These are phyloP conservation scores for Lophium mytilinum DNA, from an alignment of 495 filamentous ascomycete genomes.

Conservation along the genomic window DNA sequence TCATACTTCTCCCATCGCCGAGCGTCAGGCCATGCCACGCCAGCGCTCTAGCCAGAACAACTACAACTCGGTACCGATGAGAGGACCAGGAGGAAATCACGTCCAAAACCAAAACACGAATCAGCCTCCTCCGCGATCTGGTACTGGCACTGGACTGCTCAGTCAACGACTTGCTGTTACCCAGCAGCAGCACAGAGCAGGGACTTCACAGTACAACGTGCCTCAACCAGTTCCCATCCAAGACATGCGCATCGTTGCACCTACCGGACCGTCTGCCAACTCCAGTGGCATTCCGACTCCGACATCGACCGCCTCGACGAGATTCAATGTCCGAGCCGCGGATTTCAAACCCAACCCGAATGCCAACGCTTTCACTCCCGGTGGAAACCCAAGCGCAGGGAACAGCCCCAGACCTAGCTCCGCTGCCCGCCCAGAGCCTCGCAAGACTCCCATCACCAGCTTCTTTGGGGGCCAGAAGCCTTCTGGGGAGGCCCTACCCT, in stretches of 20 bases:
- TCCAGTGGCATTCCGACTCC: constrained; percentile 38
- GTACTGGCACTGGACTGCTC: constrained; percentile 32
- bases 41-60: constrained; percentile 26
- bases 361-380: constrained; percentile 71
- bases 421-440: constrained; percentile 37
- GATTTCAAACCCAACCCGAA: constrained; percentile 80
- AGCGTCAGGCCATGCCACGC: constrained; percentile 45
- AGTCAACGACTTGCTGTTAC: constrained; percentile 48
- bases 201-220: constrained; percentile 24
- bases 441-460: constrained; percentile 39
- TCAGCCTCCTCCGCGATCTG: constrained; percentile 30
- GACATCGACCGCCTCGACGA: constrained; percentile 46
- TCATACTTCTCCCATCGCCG: constrained; percentile 22
- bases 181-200: constrained; percentile 46
- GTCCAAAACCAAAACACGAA: constrained; percentile 40
- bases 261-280: constrained; percentile 40
- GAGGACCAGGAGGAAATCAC: constrained; percentile 9
- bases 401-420: constrained; percentile 52
- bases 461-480: constrained; percentile 57
- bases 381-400: constrained; percentile 47
- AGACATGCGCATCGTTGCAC: constrained; percentile 43
- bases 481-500: constrained; percentile 47
- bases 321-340: constrained; percentile 73
- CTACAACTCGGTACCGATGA: constrained; percentile 18
- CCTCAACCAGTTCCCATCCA: constrained; percentile 50